Conservation (phyloP, 495 filamentous ascomycete genomes). For the Neurospora tetraspora region DNA sequence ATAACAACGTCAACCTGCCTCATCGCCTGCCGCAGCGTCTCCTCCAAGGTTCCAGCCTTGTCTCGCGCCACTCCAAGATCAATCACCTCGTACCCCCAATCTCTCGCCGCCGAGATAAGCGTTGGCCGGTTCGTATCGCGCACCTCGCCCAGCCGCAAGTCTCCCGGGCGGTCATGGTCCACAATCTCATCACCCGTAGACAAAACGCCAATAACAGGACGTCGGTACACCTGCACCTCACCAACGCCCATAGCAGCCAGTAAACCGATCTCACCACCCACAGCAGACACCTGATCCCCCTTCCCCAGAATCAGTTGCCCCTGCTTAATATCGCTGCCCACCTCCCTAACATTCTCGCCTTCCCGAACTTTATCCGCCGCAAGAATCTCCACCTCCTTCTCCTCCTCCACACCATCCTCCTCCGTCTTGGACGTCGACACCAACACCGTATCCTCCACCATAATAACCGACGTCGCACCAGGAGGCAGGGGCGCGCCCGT, state of each 20-base stretch:
- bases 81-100: constrained; percentile 69
- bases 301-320: constrained; percentile 59
- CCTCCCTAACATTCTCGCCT: constrained; percentile 82
- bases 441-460: constrained; percentile 91
- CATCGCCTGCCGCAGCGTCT: constrained; percentile 62
- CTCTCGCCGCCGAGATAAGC: constrained; percentile 61
- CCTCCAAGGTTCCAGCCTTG: constrained; percentile 64
- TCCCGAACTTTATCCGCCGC: constrained; percentile 54
- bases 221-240: constrained; percentile 64
- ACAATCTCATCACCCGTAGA: constrained; percentile 96
- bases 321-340: constrained; percentile 74
- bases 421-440: constrained; percentile 75
- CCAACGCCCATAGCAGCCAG: constrained; percentile 73
- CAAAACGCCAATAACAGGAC: constrained; percentile 73
- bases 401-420: constrained; percentile 80
- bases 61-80: constrained; percentile 87
- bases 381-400: constrained; percentile 76
- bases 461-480: constrained; percentile 84
- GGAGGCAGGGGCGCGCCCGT: constrained; percentile 87
- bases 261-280: constrained; percentile 84
- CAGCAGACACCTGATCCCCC: constrained; percentile 68
- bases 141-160: constrained; percentile 70
- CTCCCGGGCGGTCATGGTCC: constrained; percentile 52
- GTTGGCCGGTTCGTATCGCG: constrained; percentile 87
- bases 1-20: constrained; percentile 72